Percentiles rank a stretch among this genome's conserved stretches.
These are phyloP conservation scores for Alternaria sp. DNA, from an alignment of 2,329 filamentous ascomycete genomes.

Conservation along the genomic window DNA sequence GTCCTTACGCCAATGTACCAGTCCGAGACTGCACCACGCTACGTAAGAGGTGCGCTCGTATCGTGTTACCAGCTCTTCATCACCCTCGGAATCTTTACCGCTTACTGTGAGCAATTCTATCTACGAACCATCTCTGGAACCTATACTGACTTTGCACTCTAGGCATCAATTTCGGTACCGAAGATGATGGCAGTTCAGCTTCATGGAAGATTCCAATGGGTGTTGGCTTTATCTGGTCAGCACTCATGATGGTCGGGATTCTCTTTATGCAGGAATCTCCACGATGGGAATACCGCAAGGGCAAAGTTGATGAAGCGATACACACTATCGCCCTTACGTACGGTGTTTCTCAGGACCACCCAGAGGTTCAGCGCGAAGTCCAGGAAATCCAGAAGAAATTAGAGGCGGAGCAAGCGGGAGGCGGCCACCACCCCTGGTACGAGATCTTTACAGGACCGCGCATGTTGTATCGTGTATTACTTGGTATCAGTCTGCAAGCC, in stretches of 20 bases:
- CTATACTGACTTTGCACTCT: background rate
- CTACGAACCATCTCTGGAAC: background rate
- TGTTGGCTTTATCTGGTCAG: constrained; percentile 65
- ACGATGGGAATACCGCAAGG: constrained; percentile 66
- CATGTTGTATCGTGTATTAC: constrained; percentile 70
- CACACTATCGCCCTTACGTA: constrained; percentile 64
- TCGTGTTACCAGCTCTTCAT: constrained; percentile 74
- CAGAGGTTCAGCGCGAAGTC: constrained; percentile 62
- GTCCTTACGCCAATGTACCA: constrained; percentile 70
- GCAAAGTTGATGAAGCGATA: constrained; percentile 61
- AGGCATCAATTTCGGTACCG: constrained; percentile 67
- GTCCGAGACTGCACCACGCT: constrained; percentile 70
- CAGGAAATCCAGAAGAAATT: constrained; percentile 65
- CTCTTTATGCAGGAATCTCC: constrained; percentile 65
- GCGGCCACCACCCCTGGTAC: constrained; percentile 54
- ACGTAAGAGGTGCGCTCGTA: constrained; percentile 71
- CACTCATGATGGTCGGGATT: constrained; percentile 64
- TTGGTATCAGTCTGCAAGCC: constrained; percentile 70
- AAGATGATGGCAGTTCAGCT: constrained; percentile 56
- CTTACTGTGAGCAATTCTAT: constrained; percentile 39
- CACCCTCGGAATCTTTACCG: constrained; percentile 70
- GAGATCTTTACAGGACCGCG: constrained; percentile 72
- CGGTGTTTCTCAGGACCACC: constrained; percentile 65
- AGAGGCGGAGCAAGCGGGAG: constrained; percentile 59
- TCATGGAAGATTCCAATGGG: constrained; percentile 73